These are phyloP conservation scores for Boletus sp. DNA, from an alignment of 1,284 basidiomycete genomes.

Conservation along the genomic window DNA sequence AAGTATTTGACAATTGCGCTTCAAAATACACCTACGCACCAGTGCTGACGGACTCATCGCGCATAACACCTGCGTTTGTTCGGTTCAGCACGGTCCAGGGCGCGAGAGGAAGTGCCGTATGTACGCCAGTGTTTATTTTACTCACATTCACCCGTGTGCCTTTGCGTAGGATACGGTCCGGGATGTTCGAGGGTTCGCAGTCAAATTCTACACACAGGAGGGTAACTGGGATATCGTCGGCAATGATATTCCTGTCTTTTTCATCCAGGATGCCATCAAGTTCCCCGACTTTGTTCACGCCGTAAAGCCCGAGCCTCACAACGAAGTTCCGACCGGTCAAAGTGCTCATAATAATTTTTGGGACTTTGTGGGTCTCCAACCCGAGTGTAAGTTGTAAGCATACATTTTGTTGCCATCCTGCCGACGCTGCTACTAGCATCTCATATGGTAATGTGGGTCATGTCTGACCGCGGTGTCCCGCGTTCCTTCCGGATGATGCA, in stretches of 20 bases:
- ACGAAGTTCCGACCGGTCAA: constrained; percentile 66
- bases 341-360: constrained; percentile 82
- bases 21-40: constrained; percentile 64
- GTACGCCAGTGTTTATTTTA: constrained; percentile 1
- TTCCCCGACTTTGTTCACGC: constrained; percentile 83
- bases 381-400: constrained; percentile 47
- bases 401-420: not conserved
- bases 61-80: constrained; percentile 72
- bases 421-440: constrained; percentile 45
- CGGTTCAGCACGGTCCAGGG: constrained; percentile 85
- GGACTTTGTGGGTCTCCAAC: constrained; percentile 72
- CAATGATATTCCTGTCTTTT: constrained; percentile 79
- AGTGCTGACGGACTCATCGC: constrained; percentile 69
- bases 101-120: constrained; percentile 66
- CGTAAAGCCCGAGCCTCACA: constrained; percentile 77
- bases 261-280: constrained; percentile 82
- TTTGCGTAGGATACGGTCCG: constrained; percentile 65
- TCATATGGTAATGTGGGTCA: constrained; percentile 81
- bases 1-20: constrained; percentile 61
- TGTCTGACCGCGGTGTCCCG: constrained; percentile 81
- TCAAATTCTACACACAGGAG: constrained; percentile 77
- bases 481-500: constrained; percentile 85
- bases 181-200: constrained; percentile 83
- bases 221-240: constrained; percentile 85
- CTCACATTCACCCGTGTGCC: not conserved